phyloP scores from a whole-genome alignment of 257 asterid genomes.

The Verbascum thapsus region DNA sequence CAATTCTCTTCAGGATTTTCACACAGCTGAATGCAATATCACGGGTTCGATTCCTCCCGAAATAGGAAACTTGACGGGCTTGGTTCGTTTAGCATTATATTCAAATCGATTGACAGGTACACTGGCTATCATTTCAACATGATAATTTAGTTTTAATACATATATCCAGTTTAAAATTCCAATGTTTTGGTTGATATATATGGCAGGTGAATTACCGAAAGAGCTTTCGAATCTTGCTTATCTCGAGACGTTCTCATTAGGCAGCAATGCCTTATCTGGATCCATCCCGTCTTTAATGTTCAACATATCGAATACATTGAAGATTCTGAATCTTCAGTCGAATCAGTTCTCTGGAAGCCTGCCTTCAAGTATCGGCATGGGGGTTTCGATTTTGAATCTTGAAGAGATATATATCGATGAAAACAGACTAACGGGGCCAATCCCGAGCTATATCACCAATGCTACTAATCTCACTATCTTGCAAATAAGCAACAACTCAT shows the following conservation, averaged over 20 bases:
- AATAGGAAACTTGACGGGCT: slow-evolving; percentile 23
- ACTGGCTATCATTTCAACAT: background rate
- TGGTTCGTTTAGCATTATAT: background rate
- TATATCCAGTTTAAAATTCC: too few relatives aligned
- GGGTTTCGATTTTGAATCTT: too few relatives aligned
- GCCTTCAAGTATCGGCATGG: too few relatives aligned
- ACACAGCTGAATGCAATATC: background rate
- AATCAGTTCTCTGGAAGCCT: too few relatives aligned
- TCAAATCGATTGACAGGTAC: slow-evolving; percentile 15
- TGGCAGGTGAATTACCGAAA: too few relatives aligned
- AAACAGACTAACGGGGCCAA: too few relatives aligned
- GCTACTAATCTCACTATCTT: slow-evolving; percentile 35
- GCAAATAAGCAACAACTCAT: slow-evolving; percentile 25
- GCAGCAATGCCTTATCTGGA: too few relatives aligned
- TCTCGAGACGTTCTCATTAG: too few relatives aligned
- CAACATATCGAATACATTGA: background rate
- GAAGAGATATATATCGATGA: slow-evolving; percentile 18
- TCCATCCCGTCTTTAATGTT: background rate
- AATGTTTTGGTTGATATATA: background rate
- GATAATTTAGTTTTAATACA: background rate
- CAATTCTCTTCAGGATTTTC: background rate
- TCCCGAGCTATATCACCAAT: slow-evolving; percentile 33
- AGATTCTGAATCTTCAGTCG: too few relatives aligned
- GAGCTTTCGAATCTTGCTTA: too few relatives aligned
- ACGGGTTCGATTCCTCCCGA: slow-evolving; percentile 15